Evolutionary conservation across 2,329 filamentous ascomycete genomes (phyloP).

Genomic region (Aureobasidium sp.): DNA sequence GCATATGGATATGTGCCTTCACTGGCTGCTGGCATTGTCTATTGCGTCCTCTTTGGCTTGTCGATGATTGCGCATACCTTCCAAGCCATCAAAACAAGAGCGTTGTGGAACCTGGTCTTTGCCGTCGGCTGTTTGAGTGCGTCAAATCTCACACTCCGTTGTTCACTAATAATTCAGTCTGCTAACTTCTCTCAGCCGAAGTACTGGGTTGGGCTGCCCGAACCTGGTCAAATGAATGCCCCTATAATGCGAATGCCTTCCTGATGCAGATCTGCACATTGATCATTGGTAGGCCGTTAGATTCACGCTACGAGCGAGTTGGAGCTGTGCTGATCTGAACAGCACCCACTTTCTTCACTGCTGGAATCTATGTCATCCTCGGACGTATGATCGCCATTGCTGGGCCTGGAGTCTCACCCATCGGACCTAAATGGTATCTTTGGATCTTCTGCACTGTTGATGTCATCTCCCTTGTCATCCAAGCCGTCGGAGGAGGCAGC

Average conservation of each 20-base stretch:
- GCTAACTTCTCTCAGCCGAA: background rate
- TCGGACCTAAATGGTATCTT: constrained; percentile 24
- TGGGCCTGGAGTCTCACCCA: constrained; percentile 19
- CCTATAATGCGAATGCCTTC: constrained; percentile 30
- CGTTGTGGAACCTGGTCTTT: constrained; percentile 14
- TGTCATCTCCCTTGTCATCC: constrained; percentile 51
- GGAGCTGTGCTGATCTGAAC: background rate
- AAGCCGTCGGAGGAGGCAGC: constrained; percentile 49
- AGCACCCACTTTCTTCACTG: constrained; percentile 56
- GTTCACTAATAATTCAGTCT: background rate
- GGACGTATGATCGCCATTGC: constrained; percentile 51
- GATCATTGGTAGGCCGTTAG: constrained; percentile 10
- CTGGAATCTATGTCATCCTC: constrained; percentile 55
- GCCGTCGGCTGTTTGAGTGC: constrained; percentile 12
- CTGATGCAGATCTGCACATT: constrained; percentile 27
- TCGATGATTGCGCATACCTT: constrained; percentile 12
- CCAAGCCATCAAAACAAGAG: constrained; percentile 8
- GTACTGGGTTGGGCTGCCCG: constrained; percentile 15
- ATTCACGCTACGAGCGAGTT: background rate
- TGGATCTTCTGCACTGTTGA: constrained; percentile 54
- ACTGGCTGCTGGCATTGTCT: constrained; percentile 14
- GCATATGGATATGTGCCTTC: constrained; percentile 16
- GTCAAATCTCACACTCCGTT: background rate
- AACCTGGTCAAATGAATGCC: constrained; percentile 7
- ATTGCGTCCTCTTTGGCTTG: constrained; percentile 15